A percentile compares a stretch with the other conserved stretches of the same genome.
Evolutionary conservation across 139 green algal species (phyloP).

Genomic region (Trebouxia sp.): DNA sequence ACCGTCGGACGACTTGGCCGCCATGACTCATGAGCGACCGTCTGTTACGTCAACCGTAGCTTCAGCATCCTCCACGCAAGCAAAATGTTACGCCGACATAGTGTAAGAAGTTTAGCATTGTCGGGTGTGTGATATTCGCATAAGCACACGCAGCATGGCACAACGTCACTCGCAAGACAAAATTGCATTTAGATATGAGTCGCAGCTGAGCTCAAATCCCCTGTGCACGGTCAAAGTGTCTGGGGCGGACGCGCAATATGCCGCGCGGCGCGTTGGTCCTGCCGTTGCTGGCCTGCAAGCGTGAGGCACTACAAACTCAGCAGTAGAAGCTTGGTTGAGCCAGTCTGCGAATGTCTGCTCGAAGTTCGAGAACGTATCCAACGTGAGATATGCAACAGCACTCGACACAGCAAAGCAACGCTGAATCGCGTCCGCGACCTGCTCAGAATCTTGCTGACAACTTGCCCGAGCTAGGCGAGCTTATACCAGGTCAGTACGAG

Average conservation of each 20-base stretch:
- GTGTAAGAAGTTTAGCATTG: not conserved
- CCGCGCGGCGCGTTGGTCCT: not conserved
- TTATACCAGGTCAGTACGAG: not conserved
- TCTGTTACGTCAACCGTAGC: not conserved
- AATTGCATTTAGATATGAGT: constrained; percentile 24
- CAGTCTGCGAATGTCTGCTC: too few relatives aligned
- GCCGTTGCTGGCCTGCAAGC: too few relatives aligned
- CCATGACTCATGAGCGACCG: too few relatives aligned
- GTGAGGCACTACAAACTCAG: too few relatives aligned
- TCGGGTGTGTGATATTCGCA: not conserved
- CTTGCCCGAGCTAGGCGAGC: not conserved
- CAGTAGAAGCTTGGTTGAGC: too few relatives aligned
- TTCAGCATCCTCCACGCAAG: not conserved
- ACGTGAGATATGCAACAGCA: not conserved
- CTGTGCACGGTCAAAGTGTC: not conserved
- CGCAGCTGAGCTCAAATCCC: not conserved
- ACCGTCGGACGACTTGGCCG: too few relatives aligned
- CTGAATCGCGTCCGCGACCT: not conserved
- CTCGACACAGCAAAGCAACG: not conserved
- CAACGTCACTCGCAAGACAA: not conserved
- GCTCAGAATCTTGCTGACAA: not conserved
- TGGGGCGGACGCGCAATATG: not conserved
- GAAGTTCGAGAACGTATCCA: not conserved
- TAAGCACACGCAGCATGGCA: not conserved
- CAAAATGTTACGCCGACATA: not conserved